Conservation (phyloP, 2,329 filamentous ascomycete genomes). For the Colletotrichum orchidophilum region DNA sequence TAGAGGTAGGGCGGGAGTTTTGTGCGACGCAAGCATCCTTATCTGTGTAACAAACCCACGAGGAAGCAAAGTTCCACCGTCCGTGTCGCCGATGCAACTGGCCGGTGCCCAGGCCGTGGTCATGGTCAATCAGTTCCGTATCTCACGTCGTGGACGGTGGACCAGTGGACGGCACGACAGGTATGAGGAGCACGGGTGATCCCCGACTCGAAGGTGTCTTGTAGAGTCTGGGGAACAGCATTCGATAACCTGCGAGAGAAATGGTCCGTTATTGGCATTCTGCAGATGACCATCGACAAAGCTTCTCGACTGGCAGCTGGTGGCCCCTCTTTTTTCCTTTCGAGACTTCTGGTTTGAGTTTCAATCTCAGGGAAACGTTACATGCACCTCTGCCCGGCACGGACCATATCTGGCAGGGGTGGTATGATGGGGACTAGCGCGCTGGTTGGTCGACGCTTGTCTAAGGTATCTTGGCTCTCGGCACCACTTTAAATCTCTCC, state of each 20-base stretch:
- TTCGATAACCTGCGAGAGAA: background rate
- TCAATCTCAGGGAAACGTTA: constrained; percentile 34
- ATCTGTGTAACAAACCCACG: constrained; percentile 27
- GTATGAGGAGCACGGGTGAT: no score
- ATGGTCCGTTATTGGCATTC: background rate
- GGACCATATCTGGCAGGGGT: background rate
- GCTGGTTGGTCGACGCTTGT: background rate
- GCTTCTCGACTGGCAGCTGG: background rate
- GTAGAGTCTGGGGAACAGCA: background rate
- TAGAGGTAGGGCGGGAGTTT: background rate
- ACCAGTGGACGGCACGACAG: no score
- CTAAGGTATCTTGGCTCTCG: constrained; percentile 20
- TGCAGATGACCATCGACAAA: background rate
- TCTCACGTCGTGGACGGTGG: background rate
- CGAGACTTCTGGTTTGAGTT: background rate
- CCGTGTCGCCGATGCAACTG: background rate
- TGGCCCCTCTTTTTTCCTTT: background rate
- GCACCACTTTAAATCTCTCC: constrained; percentile 24
- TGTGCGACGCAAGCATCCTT: background rate
- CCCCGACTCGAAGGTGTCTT: background rate
- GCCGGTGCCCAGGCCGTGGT: background rate
- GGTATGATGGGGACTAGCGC: background rate
- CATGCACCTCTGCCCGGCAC: constrained; percentile 20
- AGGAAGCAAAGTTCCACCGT: background rate
- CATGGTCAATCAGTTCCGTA: background rate